These are phyloP conservation scores for Fagopyrum homotropicum DNA, from an alignment of 148 eudicot species.

Conservation along the genomic window DNA sequence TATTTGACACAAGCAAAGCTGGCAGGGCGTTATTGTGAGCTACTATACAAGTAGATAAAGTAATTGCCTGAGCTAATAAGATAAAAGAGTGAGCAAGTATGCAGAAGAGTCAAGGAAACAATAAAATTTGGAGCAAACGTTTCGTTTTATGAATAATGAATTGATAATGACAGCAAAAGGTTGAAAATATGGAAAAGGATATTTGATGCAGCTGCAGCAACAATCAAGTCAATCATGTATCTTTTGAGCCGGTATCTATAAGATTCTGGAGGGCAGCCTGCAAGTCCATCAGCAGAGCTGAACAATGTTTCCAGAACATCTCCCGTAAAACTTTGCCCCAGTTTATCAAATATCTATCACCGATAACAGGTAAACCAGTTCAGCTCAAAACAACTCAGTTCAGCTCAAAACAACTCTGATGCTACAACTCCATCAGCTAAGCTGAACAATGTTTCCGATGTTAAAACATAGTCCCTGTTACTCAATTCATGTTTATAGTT, in stretches of 20 bases:
- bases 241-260: slow-evolving; percentile 57
- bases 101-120: slow-evolving; percentile 57
- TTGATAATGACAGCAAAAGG: not conserved
- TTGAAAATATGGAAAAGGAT: slow-evolving; percentile 42
- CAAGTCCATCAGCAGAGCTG: slow-evolving; percentile 79
- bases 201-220: slow-evolving; percentile 75
- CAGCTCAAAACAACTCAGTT: not conserved
- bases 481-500: not conserved
- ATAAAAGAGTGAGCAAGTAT: slow-evolving; percentile 89
- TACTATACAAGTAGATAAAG: slow-evolving; percentile 95
- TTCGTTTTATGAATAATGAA: no score
- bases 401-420: not conserved
- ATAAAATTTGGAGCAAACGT: slow-evolving; percentile 5
- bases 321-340: slow-evolving; percentile 91
- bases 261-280: slow-evolving; percentile 56
- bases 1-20: slow-evolving; percentile 91
- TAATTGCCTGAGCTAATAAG: slow-evolving; percentile 93
- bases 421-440: not conserved
- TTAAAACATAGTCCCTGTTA: not conserved
- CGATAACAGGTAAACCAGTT: slow-evolving; percentile 4
- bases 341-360: slow-evolving; percentile 87
- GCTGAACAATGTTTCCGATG: not conserved
- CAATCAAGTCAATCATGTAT: slow-evolving; percentile 58
- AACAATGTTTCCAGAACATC: slow-evolving; percentile 87
- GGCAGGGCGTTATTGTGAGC: slow-evolving; percentile 93